Evolutionary conservation across 2,329 filamentous ascomycete species (phyloP), one percentile per base, ranked within the genome.

Genomic region (Septoria petroselini): DNA sequence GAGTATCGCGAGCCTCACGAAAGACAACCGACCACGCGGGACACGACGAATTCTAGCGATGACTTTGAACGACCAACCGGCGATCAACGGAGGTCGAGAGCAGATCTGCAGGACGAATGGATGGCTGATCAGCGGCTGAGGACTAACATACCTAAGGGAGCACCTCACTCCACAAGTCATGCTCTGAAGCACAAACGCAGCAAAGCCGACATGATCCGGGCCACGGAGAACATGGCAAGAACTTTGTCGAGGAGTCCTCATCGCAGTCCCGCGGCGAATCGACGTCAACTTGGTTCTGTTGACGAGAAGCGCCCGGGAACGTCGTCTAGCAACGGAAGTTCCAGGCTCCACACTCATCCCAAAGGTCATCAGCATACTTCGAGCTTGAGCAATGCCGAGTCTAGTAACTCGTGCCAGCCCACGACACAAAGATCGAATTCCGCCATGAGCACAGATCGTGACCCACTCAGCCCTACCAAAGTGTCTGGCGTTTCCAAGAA

Each of bases 121-220:
- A 33, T 38, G 21, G 34, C 43, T 9, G 34, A 46, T 6, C 23
- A 46, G 25, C 38, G 12, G 19, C 33, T 46, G 17, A 18, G 37
- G 19, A 48, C 45, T 2, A 41, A 48, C 14, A 48, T 48, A 9
- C 37, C 38, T 2, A 11, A 30, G 17, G 45, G 45, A 8, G 45
- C 45, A 25, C 45, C 45, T 5, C 37, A 48, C 11, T 41, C 37
- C 2, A 48, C 45, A 4, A 29, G 31, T 1, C 27, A 48, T 23
- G 45, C 45, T 15, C 19, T 48, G 15, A 41, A 48, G 14, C 27
- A 41, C 15, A 48, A 48, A 30, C 37, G 39, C 2, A 48, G 45
- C 37, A 48, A 48, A 14, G 45, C 37, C n/a, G 45, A 48, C 29
- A 35, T 48, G 45, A 48, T 41, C 7, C 25, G 37, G 15, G 45